Conservation (phyloP, 2,329 filamentous ascomycete genomes). For the Aspergillus japonicus region DNA sequence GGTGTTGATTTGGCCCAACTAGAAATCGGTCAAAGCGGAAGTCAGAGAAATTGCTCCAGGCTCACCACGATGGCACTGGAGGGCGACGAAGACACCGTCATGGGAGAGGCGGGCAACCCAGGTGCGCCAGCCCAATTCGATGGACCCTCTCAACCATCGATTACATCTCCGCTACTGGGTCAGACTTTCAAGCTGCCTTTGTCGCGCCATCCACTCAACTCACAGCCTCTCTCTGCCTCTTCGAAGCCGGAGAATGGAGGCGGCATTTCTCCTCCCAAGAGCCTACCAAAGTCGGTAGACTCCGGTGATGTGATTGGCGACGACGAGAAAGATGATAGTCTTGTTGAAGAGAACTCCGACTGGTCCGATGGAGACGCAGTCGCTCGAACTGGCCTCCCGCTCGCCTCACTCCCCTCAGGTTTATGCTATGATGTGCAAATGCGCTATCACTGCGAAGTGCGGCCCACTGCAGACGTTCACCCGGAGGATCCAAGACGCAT, state of each 20-base stretch:
- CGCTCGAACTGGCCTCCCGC: conserved; percentile 44
- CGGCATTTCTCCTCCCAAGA: conserved; percentile 22
- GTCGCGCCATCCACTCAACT: conserved; percentile 11
- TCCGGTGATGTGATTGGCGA: conserved; percentile 25
- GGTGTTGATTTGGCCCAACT: conserved; percentile 7
- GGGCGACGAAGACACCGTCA: conserved; percentile 42
- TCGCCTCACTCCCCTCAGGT: conserved; percentile 64
- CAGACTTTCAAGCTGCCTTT: conserved; percentile 22
- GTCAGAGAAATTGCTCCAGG: conserved; percentile 7
- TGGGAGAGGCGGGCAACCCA: conserved; percentile 30
- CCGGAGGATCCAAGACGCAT: conserved; percentile 93
- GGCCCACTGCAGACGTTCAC: conserved; percentile 69
- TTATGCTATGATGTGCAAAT: conserved; percentile 92
- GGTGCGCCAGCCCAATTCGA: conserved; percentile 20
- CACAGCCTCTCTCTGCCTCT: conserved; percentile 6
- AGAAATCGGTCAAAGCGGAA: conserved; percentile 10
- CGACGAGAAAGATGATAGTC: conserved; percentile 31
- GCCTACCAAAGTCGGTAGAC: conserved; percentile 26
- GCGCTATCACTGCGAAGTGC: conserved; percentile 89
- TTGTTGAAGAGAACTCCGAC: conserved; percentile 42
- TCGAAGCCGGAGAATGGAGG: conserved; percentile 8
- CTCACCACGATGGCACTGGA: conserved; percentile 26
- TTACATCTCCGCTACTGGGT: conserved; percentile 25
- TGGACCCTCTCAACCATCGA: conserved; percentile 19
- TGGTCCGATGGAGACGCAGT: conserved; percentile 39